Conservation (phyloP, 805 yeast species). For the Metschnikowia amazonensis region DNA sequence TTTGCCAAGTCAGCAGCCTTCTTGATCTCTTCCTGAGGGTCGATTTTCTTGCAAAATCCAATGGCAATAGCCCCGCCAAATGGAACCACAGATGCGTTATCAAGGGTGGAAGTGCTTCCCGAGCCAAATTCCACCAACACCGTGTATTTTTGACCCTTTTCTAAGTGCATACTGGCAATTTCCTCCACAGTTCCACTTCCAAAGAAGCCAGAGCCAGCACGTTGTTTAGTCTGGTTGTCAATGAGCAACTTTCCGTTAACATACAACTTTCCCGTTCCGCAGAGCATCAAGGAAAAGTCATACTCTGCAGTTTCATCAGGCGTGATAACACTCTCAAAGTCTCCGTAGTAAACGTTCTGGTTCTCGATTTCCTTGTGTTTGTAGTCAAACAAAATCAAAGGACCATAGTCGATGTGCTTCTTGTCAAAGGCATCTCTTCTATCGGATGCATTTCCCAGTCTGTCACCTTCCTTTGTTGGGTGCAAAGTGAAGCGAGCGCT, state of each 20-base stretch:
- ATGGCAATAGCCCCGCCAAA: conserved; percentile 23
- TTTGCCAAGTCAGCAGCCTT: conserved; percentile 49
- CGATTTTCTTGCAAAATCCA: conserved; percentile 23
- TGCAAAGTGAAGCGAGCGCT: conserved; percentile 24
- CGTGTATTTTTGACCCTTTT: conserved; percentile 9
- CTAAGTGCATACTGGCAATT: conserved; percentile 7
- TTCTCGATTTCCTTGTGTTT: conserved; percentile 3
- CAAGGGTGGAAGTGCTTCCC: conserved; percentile 10
- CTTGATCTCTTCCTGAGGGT: conserved; percentile 22
- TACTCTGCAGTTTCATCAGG: conserved; percentile 20
- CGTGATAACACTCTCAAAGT: conserved; percentile 21
- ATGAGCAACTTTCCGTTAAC: conserved; percentile 15
- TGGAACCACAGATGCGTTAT: conserved; percentile 21
- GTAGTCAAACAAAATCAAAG: conserved; percentile 20
- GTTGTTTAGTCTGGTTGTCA: conserved; percentile 11
- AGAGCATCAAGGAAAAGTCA: conserved; percentile 14
- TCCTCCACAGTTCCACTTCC: conserved; percentile 15
- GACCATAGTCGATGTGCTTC: conserved; percentile 15
- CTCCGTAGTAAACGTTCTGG: conserved; percentile 16
- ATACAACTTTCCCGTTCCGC: conserved; percentile 15
- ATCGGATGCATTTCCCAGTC: conserved; percentile 10
- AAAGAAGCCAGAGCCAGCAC: conserved; percentile 9
- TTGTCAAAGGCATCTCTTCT: conserved; percentile 26
- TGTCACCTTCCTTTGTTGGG: conserved; percentile 15
- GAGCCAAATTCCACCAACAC: conserved; percentile 13